Conservation (phyloP, 2,329 filamentous ascomycete species). For the Colletotrichum euphorbiae region DNA sequence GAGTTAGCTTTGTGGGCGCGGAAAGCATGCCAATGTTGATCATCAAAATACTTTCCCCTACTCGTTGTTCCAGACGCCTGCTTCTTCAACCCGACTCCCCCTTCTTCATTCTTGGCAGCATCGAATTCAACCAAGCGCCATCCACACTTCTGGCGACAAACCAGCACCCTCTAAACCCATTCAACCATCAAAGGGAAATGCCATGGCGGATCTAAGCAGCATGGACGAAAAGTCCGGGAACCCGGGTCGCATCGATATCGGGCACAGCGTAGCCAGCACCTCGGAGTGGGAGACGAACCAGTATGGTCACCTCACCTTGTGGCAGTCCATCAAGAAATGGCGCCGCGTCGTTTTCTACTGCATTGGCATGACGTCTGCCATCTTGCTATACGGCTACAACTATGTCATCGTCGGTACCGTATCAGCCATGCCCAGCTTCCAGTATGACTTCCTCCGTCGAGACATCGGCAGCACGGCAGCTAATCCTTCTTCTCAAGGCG, state of each 20-base stretch:
- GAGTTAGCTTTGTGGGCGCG: slow-evolving; percentile 2
- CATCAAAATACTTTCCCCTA: slow-evolving; percentile 28
- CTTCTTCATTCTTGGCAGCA: not conserved
- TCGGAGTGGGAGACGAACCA: slow-evolving; percentile 33
- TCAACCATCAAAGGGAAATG: slow-evolving; percentile 16
- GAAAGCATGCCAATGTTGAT: slow-evolving; percentile 2
- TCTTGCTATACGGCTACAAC: slow-evolving; percentile 47
- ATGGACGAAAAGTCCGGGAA: slow-evolving; percentile 28
- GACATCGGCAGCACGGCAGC: not conserved
- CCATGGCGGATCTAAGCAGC: slow-evolving; percentile 12
- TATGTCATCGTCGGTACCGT: slow-evolving; percentile 48
- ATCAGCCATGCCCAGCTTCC: slow-evolving; percentile 47
- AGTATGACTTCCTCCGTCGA: slow-evolving; percentile 37
- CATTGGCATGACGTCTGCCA: slow-evolving; percentile 45
- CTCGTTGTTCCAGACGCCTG: slow-evolving; percentile 13
- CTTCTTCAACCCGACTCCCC: slow-evolving; percentile 10
- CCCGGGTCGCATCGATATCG: slow-evolving; percentile 9
- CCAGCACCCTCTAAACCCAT: not conserved
- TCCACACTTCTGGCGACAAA: not conserved
- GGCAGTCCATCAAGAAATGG: slow-evolving; percentile 45
- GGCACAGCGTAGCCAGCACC: slow-evolving; percentile 27
- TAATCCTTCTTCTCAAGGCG: slow-evolving; percentile 34
- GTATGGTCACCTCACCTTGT: slow-evolving; percentile 40
- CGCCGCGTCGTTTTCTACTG: slow-evolving; percentile 43
- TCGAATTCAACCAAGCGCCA: not conserved